Base-by-base conservation (phyloP, 1,139 yeast genomes). In the Ogataea hybrid region DNA sequence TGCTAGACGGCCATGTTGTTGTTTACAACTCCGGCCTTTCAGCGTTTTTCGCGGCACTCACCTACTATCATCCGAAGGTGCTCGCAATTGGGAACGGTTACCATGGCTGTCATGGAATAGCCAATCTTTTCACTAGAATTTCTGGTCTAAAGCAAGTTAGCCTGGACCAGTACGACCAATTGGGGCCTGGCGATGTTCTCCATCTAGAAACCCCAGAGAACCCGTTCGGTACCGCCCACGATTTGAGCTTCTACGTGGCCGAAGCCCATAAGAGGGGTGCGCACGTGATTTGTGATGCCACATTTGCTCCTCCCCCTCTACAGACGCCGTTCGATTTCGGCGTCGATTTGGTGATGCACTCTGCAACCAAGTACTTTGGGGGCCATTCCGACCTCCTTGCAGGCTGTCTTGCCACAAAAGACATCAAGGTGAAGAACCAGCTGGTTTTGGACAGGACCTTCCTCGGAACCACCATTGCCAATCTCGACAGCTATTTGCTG, bases 151-250 rank as follows among this genome's bases (percentile, higher is more conserved):
- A 81, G 50, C 70, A 75, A 39, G 68, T 78, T 37, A 61, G 71
- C 0, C 66, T 84, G 25, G 78, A 76, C 22, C 81, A 79, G 42
- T 63, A 68, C 35, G 65, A 67, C 28, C 67, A 75, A 22, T 67
- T 84, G 42, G 66, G 73, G 17, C 52, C 64, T 28, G 96, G 96
- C 21, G 97, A 89, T 60, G 64, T 89, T 30, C 73, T 89, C 29
- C 95, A 88, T 59, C 59, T 89, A 35, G 97, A 89, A 64, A 80
- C 95, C 0, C 97, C 97, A 0, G 80, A 86, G 22, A 89, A 89
- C 61, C 97, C 97, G 16, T 77, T 71, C 39, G 95, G 95, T 1
- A 64, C 70, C 1, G 76, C 81, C 16, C 70, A 69, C 49, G 86
- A 84, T 57, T 75, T 88, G 47, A 61, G 65, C 25, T 63, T 73